These are phyloP conservation scores for Juncus inflexus DNA, from an alignment of 176 grass and related monocot genomes.

Conservation along the genomic window DNA sequence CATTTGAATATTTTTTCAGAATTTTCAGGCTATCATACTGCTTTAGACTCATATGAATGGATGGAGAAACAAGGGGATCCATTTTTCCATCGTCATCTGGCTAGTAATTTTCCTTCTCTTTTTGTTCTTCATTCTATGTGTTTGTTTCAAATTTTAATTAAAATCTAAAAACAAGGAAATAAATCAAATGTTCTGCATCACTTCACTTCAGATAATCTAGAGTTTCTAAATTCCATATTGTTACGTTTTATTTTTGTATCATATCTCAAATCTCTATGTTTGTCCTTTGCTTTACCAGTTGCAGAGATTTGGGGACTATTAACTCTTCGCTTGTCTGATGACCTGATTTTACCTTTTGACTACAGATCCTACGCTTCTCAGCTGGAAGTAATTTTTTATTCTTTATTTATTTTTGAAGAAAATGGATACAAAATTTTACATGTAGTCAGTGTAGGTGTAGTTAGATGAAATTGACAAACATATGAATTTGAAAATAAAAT, in stretches of 20 bases:
- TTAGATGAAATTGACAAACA: neutral
- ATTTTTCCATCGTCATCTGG: constrained; percentile 76
- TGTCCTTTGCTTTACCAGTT: constrained; percentile 41
- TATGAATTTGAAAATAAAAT: neutral
- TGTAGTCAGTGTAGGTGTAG: neutral
- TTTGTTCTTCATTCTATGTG: constrained; percentile 2
- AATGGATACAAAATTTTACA: constrained; percentile 1
- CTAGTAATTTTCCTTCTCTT: constrained; percentile 60
- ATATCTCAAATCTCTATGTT: constrained; percentile 12
- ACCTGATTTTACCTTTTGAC: constrained; percentile 81
- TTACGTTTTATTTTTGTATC: constrained; percentile 5
- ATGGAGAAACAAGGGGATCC: constrained; percentile 87
- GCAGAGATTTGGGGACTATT: constrained; percentile 86
- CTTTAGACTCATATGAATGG: constrained; percentile 67
- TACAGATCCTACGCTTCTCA: constrained; percentile 61
- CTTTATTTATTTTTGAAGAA: constrained; percentile 8
- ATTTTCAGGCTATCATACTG: constrained; percentile 93
- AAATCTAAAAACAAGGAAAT: neutral
- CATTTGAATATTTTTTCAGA: constrained; percentile 46
- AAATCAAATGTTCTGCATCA: constrained; percentile 3
- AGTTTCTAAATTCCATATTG: neutral
- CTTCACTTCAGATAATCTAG: neutral
- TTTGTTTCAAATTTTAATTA: neutral
- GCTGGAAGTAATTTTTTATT: constrained; percentile 46
- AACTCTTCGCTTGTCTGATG: constrained; percentile 75